Conservation (phyloP, 441 rosid species). For the Aleurites moluccanus region DNA sequence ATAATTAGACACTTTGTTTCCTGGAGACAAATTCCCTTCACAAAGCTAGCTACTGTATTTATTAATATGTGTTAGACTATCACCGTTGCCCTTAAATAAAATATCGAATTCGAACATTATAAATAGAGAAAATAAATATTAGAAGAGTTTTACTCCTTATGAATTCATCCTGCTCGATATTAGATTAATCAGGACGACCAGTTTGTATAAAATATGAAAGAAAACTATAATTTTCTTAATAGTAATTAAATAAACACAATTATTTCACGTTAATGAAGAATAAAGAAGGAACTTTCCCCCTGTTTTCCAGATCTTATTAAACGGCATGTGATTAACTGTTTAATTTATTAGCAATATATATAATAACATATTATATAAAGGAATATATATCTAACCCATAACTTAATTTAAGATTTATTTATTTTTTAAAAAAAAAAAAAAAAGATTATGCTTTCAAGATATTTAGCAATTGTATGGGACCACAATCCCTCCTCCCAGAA, state of each 20-base stretch:
- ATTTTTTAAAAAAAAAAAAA: not conserved
- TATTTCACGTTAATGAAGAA: not conserved
- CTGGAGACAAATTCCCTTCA: slow-evolving; percentile 9
- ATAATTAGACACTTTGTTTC: not conserved
- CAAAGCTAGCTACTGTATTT: too few species aligned
- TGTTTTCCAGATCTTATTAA: slow-evolving; percentile 8
- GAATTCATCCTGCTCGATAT: too few species aligned
- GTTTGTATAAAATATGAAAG: too few species aligned
- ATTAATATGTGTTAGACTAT: too few species aligned
- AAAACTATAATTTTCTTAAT: too few species aligned
- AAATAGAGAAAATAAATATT: too few species aligned
- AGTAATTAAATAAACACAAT: not conserved
- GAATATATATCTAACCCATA: slow-evolving; percentile 7
- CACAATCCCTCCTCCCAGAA: slow-evolving; percentile 12
- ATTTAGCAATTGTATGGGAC: slow-evolving; percentile 34
- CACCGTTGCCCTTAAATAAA: too few species aligned
- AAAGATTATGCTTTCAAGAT: slow-evolving; percentile 21
- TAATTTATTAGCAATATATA: not conserved
- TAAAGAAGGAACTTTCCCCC: not conserved
- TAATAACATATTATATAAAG: not conserved
- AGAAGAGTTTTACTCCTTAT: too few species aligned
- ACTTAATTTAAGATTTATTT: slow-evolving; percentile 3
- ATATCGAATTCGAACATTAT: too few species aligned
- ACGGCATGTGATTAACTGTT: not conserved
- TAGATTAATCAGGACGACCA: too few species aligned